Base-by-base conservation (phyloP, 2,329 filamentous ascomycete genomes). In the Hawksworthiomyces lignivorus region DNA sequence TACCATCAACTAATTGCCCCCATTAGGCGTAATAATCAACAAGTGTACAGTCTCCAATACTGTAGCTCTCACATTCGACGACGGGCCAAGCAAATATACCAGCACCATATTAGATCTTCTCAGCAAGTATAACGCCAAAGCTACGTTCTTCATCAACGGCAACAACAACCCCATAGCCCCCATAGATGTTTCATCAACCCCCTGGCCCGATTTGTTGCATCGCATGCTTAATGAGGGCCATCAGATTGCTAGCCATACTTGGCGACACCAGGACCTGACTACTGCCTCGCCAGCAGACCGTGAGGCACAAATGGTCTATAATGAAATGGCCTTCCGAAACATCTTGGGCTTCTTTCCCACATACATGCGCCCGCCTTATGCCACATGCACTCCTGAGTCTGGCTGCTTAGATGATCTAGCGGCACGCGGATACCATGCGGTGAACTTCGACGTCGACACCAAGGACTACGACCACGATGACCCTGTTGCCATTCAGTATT, bases 41-140 rank as follows among this genome's bases (percentile, higher is more conserved):
- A 60, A 66, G 46, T 79, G 75, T 50, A 61, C 59, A 10, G 63
- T 64, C 14, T 63, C 70, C 2, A 75, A 77, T 37, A 75, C 73
- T 7, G 69, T 84, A 49, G 80, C 80, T n/a, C 56, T 84, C 42
- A 84, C 79, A 1, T 84, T 74, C 50, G 80, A 84, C 50, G 80
- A 84, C 54, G 80, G 80, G 2, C 80, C 80, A 18, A 73, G 72
- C 48, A 56, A 67, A 14, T 82, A 78, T 57, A 84, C 80, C 1
- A 59, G 61, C 27, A 70, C 77, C 44, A 66, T 84, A 7, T 65
- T 84, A 11, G 73, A 83, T 50, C 63, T 80, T 35, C 66, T 84
- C 10, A 24, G 57, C 51, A 64, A 61, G 17, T 78, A 81, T 53
- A 62, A 70, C 20, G 78, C 74, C 10, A 79, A 75, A 48, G 80